These are phyloP conservation scores for Geotrichum europaeum DNA, from an alignment of 1,139 yeast species.

Conservation along the genomic window DNA sequence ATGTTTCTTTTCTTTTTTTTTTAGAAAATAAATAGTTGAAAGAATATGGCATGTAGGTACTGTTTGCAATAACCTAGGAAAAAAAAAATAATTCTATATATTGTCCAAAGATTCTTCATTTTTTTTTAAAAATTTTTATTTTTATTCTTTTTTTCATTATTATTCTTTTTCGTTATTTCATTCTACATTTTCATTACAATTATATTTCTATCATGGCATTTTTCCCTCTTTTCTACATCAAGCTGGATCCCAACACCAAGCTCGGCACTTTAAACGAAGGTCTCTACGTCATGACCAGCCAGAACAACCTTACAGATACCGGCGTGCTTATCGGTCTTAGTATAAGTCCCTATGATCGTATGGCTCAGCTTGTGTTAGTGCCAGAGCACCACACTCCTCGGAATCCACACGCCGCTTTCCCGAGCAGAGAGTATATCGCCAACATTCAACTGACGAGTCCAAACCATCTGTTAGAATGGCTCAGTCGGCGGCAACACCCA, in stretches of 20 bases:
- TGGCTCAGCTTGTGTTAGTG: conserved; percentile 14
- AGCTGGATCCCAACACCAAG: conserved; percentile 14
- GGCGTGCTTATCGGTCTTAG: conserved; percentile 17
- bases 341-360: conserved; percentile 14
- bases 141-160: neutral
- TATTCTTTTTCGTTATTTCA: neutral
- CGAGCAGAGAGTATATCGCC: conserved; percentile 12
- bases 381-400: conserved; percentile 17
- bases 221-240: conserved; percentile 16
- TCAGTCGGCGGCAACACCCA: conserved; percentile 16
- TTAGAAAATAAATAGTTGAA: neutral
- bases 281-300: conserved; percentile 17
- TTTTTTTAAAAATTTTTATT: too few relatives aligned
- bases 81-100: neutral
- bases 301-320: conserved; percentile 12
- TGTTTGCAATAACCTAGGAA: neutral
- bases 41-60: neutral
- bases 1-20: neutral
- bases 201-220: conserved; percentile 11
- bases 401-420: conserved; percentile 8
- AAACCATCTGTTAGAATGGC: conserved; percentile 16
- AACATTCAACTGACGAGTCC: conserved; percentile 17
- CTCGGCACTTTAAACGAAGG: conserved; percentile 17
- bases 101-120: neutral
- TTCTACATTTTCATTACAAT: neutral